Percentiles rank a stretch among this genome's conserved stretches.
Evolutionary conservation across 2,329 filamentous ascomycete genomes (phyloP).

Genomic region (Calonectria pseudoreteaudii): DNA sequence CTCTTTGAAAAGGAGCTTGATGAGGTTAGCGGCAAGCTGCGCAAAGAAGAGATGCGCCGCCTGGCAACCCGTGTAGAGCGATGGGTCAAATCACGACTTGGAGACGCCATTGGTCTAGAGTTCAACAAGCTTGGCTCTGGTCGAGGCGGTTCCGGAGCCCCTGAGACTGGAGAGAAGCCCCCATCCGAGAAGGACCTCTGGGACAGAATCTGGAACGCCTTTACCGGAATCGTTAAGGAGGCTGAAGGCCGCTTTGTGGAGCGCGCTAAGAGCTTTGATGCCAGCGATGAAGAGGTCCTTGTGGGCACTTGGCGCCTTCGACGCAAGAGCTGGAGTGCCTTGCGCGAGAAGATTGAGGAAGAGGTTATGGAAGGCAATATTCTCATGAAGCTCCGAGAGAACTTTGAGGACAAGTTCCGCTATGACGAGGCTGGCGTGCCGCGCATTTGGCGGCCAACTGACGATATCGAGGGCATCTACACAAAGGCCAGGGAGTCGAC

Average conservation of each 20-base stretch:
- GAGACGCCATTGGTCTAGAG: slow-evolving; percentile 89
- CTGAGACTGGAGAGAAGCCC: slow-evolving; percentile 81
- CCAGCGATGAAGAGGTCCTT: slow-evolving; percentile 89
- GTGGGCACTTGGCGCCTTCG: slow-evolving; percentile 92
- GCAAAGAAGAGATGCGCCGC: slow-evolving; percentile 96
- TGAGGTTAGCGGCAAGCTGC: slow-evolving; percentile 83
- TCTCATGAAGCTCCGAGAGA: slow-evolving; percentile 93
- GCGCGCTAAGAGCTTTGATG: slow-evolving; percentile 92
- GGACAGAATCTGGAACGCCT: slow-evolving; percentile 94
- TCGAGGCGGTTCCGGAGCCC: slow-evolving; percentile 82
- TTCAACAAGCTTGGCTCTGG: slow-evolving; percentile 97
- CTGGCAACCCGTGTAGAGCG: slow-evolving; percentile 91
- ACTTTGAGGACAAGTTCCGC: slow-evolving; percentile 99
- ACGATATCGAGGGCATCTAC: slow-evolving; percentile 97
- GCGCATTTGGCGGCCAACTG: slow-evolving; percentile 94
- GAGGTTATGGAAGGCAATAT: slow-evolving; percentile 99
- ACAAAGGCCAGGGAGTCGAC: slow-evolving; percentile 94
- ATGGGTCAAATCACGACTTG: slow-evolving; percentile 90
- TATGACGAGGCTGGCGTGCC: slow-evolving; percentile 96
- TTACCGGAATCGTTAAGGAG: slow-evolving; percentile 84
- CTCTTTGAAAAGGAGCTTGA: slow-evolving; percentile 93
- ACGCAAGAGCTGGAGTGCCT: slow-evolving; percentile 92
- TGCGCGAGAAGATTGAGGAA: slow-evolving; percentile 92
- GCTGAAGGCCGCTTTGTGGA: slow-evolving; percentile 89
- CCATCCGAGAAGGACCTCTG: slow-evolving; percentile 86